Evolutionary conservation across 106 monocot species (phyloP).

Genomic region (Dendrobium nobile): DNA sequence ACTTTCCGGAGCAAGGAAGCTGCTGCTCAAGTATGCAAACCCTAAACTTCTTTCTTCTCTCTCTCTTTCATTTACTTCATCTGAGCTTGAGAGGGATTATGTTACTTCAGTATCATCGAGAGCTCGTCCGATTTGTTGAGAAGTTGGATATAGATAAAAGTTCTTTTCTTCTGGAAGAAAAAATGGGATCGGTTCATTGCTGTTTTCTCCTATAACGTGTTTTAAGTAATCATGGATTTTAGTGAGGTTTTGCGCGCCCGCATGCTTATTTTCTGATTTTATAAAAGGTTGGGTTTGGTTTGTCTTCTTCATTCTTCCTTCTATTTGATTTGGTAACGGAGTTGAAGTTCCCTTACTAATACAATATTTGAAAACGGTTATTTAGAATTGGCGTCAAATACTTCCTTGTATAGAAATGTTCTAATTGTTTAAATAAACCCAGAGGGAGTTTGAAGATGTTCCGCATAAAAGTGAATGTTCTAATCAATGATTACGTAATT

Average conservation of each 20-base stretch:
- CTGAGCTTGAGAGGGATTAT: not conserved
- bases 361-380: not conserved
- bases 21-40: not conserved
- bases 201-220: not conserved
- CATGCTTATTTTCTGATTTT: not conserved
- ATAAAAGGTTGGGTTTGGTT: no score
- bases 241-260: not conserved
- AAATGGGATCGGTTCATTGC: not conserved
- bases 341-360: not conserved
- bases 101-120: not conserved
- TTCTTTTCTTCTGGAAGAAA: not conserved
- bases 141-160: not conserved
- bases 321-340: no score
- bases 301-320: no score
- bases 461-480: no score
- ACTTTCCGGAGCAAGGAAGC: not conserved
- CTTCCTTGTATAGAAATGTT: no score
- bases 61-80: not conserved
- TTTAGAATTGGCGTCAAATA: no score
- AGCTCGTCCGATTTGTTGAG: not conserved
- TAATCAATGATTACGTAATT: no score
- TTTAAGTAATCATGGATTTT: not conserved
- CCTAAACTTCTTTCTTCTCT: not conserved
- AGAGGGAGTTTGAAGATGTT: no score
- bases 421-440: no score